phyloP scores from a whole-genome alignment of 805 yeast genomes.

The Kazachstania viticola region DNA sequence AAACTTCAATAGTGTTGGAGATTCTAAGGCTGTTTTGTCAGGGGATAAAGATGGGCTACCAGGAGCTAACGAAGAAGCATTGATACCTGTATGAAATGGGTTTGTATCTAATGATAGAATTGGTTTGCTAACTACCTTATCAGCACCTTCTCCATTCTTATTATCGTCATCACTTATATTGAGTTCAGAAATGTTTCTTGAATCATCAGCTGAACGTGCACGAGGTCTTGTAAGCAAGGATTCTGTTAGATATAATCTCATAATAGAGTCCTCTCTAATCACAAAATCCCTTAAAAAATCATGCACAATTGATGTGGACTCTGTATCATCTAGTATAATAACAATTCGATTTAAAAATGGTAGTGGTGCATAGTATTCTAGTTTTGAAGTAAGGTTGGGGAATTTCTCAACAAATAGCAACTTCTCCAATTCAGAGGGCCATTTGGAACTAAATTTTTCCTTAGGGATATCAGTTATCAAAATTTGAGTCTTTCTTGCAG shows the following conservation, averaged over 20 bases:
- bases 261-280: constrained; percentile 2
- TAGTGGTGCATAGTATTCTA: constrained; percentile 30
- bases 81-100: constrained; percentile 15
- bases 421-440: constrained; percentile 18
- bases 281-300: constrained; percentile 10
- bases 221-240: constrained; percentile 22
- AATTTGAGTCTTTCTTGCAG: constrained; percentile 24
- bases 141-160: not conserved
- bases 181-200: not conserved
- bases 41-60: constrained; percentile 25
- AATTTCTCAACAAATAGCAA: constrained; percentile 15
- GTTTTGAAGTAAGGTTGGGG: constrained; percentile 12
- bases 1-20: constrained; percentile 23
- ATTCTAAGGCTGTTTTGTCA: constrained; percentile 14
- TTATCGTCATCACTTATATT: too few relatives aligned
- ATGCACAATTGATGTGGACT: constrained; percentile 15
- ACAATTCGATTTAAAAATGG: constrained; percentile 34
- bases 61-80: constrained; percentile 7
- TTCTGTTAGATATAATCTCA: constrained; percentile 27
- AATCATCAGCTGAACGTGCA: constrained; percentile 4
- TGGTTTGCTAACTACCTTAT: constrained; percentile 9
- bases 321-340: constrained; percentile 25
- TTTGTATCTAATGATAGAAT: constrained; percentile 20
- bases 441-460: constrained; percentile 12
- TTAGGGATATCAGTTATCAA: constrained; percentile 24